Evolutionary conservation across 495 filamentous ascomycete species (phyloP), one percentile per base, ranked within the genome.

Genomic region (Penicillium silybi): DNA sequence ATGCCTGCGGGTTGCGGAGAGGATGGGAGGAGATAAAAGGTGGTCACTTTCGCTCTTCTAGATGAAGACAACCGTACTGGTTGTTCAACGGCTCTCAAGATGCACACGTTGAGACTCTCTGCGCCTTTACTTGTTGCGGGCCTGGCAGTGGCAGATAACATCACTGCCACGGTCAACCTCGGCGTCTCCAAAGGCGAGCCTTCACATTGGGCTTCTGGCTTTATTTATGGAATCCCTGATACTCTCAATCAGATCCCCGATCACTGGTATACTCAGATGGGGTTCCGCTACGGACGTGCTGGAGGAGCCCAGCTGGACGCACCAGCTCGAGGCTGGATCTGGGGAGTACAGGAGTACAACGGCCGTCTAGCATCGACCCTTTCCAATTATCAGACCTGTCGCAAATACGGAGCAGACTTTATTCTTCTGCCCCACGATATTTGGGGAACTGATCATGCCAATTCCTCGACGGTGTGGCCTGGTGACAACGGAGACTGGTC

Each of bases 401-500:
- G 69, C 22, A 58, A 66, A 39, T 65, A 69, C 41, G 63, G 59
- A 25, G 74, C 58, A 9, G 51, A 52, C 15, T 77, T 74, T 41
- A 68, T 73, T 27, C 44, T 77, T 9, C 57, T 77, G 1, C 61
- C 61, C 1, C 69, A 74, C 43, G 74, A 75, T 53, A 46, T 78
- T 1, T 76, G 71, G 69, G 74, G 74, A 13, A 61, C 68, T 0
- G 72, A 71, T 47, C 44, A 53, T 25, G 40, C 60, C 9, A 59
- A 59, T 13, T 50, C 40, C 1, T 55, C 58, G 5, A 62, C 67
- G 0, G 46, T 54, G 0, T 68, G 58, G 45, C 67, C 72, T 2
- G 72, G 72, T 10, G 71, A 76, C 46, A 64, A 72, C 41, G 70
- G 65, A 6, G 58, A 72, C 49, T 76, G 70, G 70, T 52, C 54